Evolutionary conservation across 2,329 filamentous ascomycete species (phyloP).

Genomic region (Aspergillus sergii): DNA sequence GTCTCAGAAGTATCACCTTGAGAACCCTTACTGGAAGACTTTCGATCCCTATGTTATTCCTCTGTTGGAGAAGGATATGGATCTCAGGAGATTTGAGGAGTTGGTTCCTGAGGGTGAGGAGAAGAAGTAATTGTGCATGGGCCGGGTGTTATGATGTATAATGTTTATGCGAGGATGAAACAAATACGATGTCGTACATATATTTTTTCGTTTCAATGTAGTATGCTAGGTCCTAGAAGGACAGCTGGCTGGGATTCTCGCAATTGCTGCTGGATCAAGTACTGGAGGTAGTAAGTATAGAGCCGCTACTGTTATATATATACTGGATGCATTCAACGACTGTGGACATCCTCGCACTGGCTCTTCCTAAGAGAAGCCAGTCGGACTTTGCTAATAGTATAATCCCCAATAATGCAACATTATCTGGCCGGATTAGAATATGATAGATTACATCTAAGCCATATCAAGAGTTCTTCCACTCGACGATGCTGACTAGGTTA

Average conservation of each 20-base stretch:
- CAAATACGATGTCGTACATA: not conserved
- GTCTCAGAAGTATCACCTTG: slow-evolving; percentile 63
- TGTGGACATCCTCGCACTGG: not conserved
- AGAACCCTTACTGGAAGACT: slow-evolving; percentile 75
- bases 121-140: not conserved
- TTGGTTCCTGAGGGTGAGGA: slow-evolving; percentile 39
- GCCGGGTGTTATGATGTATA: not conserved
- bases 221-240: not conserved
- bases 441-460: too few species aligned
- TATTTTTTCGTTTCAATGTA: not conserved
- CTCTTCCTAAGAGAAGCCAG: not conserved
- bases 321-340: too few species aligned
- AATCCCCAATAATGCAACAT: not conserved
- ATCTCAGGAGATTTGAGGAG: slow-evolving; percentile 69
- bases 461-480: not conserved
- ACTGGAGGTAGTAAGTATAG: not conserved
- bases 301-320: too few species aligned
- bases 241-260: not conserved
- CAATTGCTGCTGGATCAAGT: not conserved
- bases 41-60: slow-evolving; percentile 75
- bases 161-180: not conserved
- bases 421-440: not conserved
- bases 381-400: not conserved
- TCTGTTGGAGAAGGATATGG: slow-evolving; percentile 69
- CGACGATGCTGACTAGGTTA: not conserved